A percentile compares a stretch with the other conserved stretches of the same genome.
These are phyloP conservation scores for Besnoitia besnoiti DNA, from an alignment of 169 alveolate species.

Conservation along the genomic window DNA sequence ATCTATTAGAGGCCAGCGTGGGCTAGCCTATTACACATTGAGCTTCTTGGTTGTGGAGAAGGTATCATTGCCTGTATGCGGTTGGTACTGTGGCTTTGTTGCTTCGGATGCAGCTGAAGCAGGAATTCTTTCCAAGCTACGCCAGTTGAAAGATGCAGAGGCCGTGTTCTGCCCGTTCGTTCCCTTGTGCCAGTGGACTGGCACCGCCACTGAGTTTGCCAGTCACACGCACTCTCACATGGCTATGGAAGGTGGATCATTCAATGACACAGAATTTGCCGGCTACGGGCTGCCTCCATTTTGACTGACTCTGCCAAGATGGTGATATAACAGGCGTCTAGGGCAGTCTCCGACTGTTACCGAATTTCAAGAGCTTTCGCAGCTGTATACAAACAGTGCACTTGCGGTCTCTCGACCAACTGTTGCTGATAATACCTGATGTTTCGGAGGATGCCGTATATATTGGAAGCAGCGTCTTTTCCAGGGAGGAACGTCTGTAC, in stretches of 20 bases:
- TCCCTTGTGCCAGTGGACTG: conserved; percentile 30
- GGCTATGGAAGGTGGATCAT: background rate
- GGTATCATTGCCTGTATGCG: background rate
- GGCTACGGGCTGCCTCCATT: no score
- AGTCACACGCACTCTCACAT: conserved; percentile 19
- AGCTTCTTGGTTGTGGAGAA: background rate
- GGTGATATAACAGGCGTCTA: no score
- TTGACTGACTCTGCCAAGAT: no score
- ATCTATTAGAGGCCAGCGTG: no score
- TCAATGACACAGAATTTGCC: background rate
- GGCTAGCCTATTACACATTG: no score
- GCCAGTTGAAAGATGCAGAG: conserved; percentile 4
- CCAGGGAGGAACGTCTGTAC: background rate
- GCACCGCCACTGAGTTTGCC: background rate
- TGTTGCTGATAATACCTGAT: background rate
- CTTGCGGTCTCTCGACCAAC: background rate
- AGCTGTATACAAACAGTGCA: no score
- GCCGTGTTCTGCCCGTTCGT: background rate
- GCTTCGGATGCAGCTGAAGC: background rate
- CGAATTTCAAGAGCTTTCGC: no score
- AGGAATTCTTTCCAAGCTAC: conserved; percentile 11
- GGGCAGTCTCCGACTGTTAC: no score
- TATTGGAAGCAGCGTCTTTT: background rate
- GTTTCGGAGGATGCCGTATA: background rate
- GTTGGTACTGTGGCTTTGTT: background rate